Base-by-base conservation (phyloP, 805 yeast species). In the Nakazawaea peltata region DNA sequence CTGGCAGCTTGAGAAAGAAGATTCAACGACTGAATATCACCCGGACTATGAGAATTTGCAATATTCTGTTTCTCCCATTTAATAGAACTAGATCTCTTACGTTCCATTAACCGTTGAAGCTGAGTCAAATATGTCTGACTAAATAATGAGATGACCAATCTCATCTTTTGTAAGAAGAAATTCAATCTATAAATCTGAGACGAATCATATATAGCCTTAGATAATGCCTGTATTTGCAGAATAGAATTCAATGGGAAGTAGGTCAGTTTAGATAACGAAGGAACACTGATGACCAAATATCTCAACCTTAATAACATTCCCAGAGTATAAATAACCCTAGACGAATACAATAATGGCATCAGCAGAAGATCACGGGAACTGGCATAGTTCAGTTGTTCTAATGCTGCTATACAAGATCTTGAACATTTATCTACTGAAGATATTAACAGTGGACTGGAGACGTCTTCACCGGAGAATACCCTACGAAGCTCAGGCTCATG, bases 71-170 rank as follows among this genome's bases (percentile, higher is more conserved):
- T 19, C 15, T 30, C 17, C n/a, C n/a, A n/a, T n/a, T n/a, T n/a
- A n/a, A n/a, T 7, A 14, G 23, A 3, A 26, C 6, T 21, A 28
- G 29, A 5, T 19, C 31, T 7, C 23, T 21, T 21, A 7, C 10
- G 7, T 5, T 24, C 22, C 4, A 27, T 31, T 16, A 32, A 33
- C 28, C 33, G 32, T 22, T 52, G 53, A 39, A 77, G 65, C 50
- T 76, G 81, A 25, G 68, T 67, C 1, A 71, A 66, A 49, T 77
- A 78, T 0, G 83, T 76, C 45, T 76, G 81, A 12, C 72, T 63
- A 44, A 77, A 78, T 21, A 78, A 53, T 14, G 74, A 71, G 19
- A 78, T 54, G 19, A 78, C 74, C 33, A 77, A 61, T 37, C 73
- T 61, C 47, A 71, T 63, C 47, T 76, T 78, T 42, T 63, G 62